Evolutionary conservation across 805 yeast species (phyloP).

Genomic region (Jamesozyma gamospora): DNA sequence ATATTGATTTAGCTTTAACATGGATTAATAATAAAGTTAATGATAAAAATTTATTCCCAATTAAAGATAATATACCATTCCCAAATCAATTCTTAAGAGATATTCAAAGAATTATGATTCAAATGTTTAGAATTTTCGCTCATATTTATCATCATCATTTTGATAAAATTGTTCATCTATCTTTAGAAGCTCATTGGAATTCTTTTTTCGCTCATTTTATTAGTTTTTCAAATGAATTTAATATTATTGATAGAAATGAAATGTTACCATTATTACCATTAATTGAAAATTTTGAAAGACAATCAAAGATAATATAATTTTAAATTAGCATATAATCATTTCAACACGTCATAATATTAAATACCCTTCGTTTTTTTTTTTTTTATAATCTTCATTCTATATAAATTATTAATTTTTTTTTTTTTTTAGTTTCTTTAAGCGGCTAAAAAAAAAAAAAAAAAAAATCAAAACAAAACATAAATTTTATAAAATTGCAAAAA

Average conservation of each 20-base stretch:
- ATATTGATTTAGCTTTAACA: conserved; percentile 81
- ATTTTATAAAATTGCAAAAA: not conserved
- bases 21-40: conserved; percentile 85
- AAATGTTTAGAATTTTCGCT: conserved; percentile 92
- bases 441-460: too few relatives aligned
- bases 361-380: too few relatives aligned
- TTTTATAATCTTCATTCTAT: too few relatives aligned
- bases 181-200: conserved; percentile 96
- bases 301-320: conserved; percentile 58
- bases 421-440: too few relatives aligned
- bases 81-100: conserved; percentile 78
- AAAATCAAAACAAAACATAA: not conserved
- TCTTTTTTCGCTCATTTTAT: conserved; percentile 92
- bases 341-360: conserved; percentile 41
- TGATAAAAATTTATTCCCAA: conserved; percentile 86
- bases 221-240: conserved; percentile 77
- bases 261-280: conserved; percentile 67
- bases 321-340: conserved; percentile 37
- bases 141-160: conserved; percentile 91
- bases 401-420: too few relatives aligned
- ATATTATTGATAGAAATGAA: conserved; percentile 68
- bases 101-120: conserved; percentile 77
- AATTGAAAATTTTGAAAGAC: conserved; percentile 70
- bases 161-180: conserved; percentile 83
- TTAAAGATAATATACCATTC: conserved; percentile 78